phyloP scores from a whole-genome alignment of 2,329 filamentous ascomycete species.

The Anthostomella pinea region DNA sequence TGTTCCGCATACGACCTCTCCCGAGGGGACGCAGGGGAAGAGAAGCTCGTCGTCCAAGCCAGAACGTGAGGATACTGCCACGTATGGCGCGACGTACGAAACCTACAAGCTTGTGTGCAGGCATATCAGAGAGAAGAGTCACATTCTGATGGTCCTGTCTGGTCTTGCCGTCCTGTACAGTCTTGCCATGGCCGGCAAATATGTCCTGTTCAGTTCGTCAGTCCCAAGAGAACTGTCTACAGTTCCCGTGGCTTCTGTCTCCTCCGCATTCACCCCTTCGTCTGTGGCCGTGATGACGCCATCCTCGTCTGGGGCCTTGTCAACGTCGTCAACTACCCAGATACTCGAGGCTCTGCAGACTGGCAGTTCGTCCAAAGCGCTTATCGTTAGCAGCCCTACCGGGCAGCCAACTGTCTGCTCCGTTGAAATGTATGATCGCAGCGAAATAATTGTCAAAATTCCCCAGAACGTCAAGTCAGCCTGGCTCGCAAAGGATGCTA shows the following conservation, averaged over 20 bases:
- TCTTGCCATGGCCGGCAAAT: constrained; percentile 19
- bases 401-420: constrained; percentile 40
- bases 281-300: constrained; percentile 18
- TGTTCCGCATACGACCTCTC: neutral
- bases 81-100: no score
- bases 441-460: constrained; percentile 54
- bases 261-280: constrained; percentile 21
- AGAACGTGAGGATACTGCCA: no score
- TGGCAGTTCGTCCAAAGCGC: constrained; percentile 31
- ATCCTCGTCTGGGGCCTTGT: constrained; percentile 20
- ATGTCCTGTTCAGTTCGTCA: constrained; percentile 15
- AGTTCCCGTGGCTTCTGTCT: constrained; percentile 32
- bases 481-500: constrained; percentile 56
- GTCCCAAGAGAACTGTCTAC: constrained; percentile 27
- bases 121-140: constrained; percentile 16
- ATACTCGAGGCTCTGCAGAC: constrained; percentile 33
- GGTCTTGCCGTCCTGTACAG: constrained; percentile 19
- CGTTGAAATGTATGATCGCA: constrained; percentile 43
- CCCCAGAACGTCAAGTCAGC: constrained; percentile 47
- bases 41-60: neutral
- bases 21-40: constrained; percentile 1
- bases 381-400: constrained; percentile 33
- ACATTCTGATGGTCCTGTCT: constrained; percentile 16
- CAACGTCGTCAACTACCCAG: constrained; percentile 29
- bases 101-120: no score